Percentiles rank a stretch among this genome's conserved stretches.
phyloP scores from a whole-genome alignment of 2,329 filamentous ascomycete genomes.

The Colletotrichum caudatum region DNA sequence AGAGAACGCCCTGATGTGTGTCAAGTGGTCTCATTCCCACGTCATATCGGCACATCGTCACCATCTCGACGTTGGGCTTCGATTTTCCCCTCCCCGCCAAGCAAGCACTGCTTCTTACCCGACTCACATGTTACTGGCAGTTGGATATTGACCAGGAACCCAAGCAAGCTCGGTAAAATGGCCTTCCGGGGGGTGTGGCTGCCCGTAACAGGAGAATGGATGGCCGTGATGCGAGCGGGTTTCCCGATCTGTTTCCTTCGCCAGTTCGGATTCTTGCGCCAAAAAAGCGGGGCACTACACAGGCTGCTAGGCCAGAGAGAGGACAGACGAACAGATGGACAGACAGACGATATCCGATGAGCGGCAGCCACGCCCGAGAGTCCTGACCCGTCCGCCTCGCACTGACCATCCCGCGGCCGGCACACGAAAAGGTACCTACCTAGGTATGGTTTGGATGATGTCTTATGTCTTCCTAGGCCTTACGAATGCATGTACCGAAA shows the following conservation, averaged over 20 bases:
- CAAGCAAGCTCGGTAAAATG: constrained; percentile 12
- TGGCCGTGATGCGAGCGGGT: constrained; percentile 24
- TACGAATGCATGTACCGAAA: neutral
- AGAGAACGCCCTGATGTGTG: constrained; percentile 9
- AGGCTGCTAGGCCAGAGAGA: neutral
- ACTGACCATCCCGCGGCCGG: constrained; percentile 14
- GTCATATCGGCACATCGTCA: constrained; percentile 30
- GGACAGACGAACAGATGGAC: neutral
- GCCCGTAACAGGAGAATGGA: constrained; percentile 8
- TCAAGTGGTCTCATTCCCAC: constrained; percentile 27
- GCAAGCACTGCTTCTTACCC: constrained; percentile 1
- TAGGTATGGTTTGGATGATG: neutral
- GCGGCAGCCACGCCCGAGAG: neutral
- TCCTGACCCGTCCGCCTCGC: neutral
- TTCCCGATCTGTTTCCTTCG: constrained; percentile 27
- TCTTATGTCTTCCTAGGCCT: neutral
- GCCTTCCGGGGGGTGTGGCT: neutral
- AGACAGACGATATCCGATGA: neutral
- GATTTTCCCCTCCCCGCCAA: constrained; percentile 16
- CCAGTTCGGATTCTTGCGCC: constrained; percentile 4
- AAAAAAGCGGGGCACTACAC: neutral
- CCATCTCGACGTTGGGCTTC: constrained; percentile 21
- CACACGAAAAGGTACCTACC: neutral
- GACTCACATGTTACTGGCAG: constrained; percentile 14
- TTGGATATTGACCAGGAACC: constrained; percentile 18